Conservation (phyloP, 2,329 filamentous ascomycete genomes). For the Clarireedia monteithiana region DNA sequence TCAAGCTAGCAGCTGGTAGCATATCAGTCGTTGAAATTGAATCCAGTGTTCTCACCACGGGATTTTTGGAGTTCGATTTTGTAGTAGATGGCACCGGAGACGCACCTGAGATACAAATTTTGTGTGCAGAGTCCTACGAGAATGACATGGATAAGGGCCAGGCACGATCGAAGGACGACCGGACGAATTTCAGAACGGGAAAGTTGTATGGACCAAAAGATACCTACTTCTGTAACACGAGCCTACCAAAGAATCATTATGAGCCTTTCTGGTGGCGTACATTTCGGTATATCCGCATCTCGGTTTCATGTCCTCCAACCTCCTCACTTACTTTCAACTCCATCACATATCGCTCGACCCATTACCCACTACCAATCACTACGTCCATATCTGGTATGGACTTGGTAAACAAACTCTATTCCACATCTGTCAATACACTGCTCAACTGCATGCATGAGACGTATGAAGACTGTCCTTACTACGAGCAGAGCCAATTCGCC, state of each 20-base stretch:
- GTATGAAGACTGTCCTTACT: conserved; percentile 31
- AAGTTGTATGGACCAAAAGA: background rate
- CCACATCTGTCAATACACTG: conserved; percentile 8
- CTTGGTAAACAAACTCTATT: background rate
- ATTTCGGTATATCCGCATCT: background rate
- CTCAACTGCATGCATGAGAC: conserved; percentile 17
- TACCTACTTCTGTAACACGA: background rate
- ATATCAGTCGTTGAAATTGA: background rate
- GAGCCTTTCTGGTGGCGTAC: background rate
- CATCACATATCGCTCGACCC: background rate
- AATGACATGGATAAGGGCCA: background rate
- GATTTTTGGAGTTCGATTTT: background rate
- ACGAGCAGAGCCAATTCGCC: conserved; percentile 30
- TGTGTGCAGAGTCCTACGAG: background rate
- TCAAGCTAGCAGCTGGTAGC: background rate
- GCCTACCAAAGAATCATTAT: background rate
- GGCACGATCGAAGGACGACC: background rate
- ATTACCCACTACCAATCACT: background rate
- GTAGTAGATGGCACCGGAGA: background rate
- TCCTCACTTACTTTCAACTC: background rate
- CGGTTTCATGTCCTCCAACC: background rate
- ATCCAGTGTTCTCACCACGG: background rate
- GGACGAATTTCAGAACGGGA: background rate
- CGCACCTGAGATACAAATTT: background rate
- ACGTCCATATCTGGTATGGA: background rate